Percentiles rank a stretch among this genome's conserved stretches.
These are phyloP conservation scores for Triticum urartu DNA, from an alignment of 176 grass and related monocot species.

Conservation along the genomic window DNA sequence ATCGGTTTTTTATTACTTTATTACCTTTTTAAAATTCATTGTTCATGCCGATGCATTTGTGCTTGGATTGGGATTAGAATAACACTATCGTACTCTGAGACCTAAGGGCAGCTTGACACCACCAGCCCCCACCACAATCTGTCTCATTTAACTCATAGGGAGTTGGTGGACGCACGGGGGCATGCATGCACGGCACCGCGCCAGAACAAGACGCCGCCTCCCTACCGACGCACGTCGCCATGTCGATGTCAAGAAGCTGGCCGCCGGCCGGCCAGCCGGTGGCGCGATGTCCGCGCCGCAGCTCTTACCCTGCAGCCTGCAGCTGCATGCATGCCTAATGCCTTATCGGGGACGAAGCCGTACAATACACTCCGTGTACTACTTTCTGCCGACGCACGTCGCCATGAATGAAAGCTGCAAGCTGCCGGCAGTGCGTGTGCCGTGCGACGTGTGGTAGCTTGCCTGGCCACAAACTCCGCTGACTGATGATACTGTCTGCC, in stretches of 20 bases:
- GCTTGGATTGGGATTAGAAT: too few species aligned
- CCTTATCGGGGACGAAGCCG: background rate
- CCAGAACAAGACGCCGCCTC: background rate
- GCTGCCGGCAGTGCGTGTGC: background rate
- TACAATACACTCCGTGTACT: background rate
- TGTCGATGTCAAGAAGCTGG: background rate
- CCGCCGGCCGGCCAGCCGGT: background rate
- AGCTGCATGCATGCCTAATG: background rate
- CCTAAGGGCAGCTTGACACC: too few species aligned
- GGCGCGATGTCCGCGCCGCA: background rate
- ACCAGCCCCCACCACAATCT: too few species aligned
- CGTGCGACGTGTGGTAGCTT: background rate
- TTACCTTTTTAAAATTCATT: too few species aligned
- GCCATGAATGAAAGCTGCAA: background rate
- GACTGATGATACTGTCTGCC: background rate
- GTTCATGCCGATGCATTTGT: too few species aligned
- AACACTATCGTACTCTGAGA: too few species aligned
- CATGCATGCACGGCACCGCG: background rate
- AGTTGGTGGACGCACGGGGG: background rate
- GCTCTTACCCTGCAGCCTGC: background rate
- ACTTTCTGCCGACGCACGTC: conserved; percentile 7
- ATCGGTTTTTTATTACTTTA: too few species aligned
- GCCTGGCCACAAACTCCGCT: background rate
- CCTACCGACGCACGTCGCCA: background rate
- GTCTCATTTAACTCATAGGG: too few species aligned